Evolutionary conservation across 495 filamentous ascomycete genomes (phyloP), one percentile per base, ranked within the genome.

Genomic region (Penicillium flavigenum): DNA sequence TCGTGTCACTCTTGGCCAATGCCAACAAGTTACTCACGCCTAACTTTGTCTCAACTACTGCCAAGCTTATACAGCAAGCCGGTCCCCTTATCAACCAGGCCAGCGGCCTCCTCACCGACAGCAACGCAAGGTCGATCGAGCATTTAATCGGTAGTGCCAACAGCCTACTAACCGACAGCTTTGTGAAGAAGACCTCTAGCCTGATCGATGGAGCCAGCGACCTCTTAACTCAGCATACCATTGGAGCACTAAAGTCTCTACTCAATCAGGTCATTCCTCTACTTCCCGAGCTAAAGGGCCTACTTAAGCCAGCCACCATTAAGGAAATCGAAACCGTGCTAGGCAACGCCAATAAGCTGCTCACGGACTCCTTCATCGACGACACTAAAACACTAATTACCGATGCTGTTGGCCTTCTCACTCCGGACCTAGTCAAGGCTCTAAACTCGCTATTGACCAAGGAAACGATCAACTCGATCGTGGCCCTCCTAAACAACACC

Each of bases 71-170:
- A 34, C 62, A 71, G 47, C 62, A 76, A 50, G 74, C 72, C 24
- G 63, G 71, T 53, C 59, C 47, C 69, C 47, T 66, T 48, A 70
- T 77, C 50, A 64, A 63, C 44, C 62, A 65, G 31, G 73, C 74
- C 8, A 65, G 64, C 51, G 5, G 63, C 27, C 61, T 75, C 29
- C 72, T 77, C 10, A 64, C 71, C 16, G 42, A 60, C 39, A 59
- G 60, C 55, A 74, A 60, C 62, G 70, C 69, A 53, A 62, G 69
- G 43, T 60, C 63, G 36, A 61, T 79, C n/a, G 69, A 71, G 27
- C 59, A 51, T 14, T 66, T 81, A 7, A 48, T 81, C 11, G 60
- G 62, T 31, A 73, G 77, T 53, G 70, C 75, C 26, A 63, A 71
- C 24, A 56, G 64, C 22, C 66, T 80, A 9, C 54, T 79, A 5